phyloP scores from a whole-genome alignment of 1,284 basidiomycete genomes.

The Uromyces viciae-fabae region DNA sequence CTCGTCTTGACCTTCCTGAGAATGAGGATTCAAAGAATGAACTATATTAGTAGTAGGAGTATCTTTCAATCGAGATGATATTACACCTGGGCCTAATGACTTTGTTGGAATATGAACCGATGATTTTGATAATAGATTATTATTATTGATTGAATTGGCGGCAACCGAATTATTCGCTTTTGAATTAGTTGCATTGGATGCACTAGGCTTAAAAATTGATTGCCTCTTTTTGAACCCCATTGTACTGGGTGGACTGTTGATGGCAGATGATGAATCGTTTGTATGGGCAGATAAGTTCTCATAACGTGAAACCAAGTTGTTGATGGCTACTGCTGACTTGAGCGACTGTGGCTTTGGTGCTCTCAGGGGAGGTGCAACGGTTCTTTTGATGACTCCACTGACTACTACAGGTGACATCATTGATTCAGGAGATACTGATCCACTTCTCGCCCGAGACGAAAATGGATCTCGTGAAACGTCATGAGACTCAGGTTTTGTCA shows the following conservation, averaged over 20 bases:
- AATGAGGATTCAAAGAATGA: neutral
- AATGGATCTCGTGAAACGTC: constrained; percentile 18
- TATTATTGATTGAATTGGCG: no score
- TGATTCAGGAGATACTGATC: neutral
- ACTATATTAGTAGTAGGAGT: neutral
- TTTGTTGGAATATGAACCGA: neutral
- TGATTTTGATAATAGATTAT: no score
- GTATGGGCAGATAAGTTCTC: constrained; percentile 4
- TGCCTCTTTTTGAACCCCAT: neutral
- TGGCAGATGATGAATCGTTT: neutral
- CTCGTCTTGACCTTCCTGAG: neutral
- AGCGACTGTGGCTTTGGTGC: constrained; percentile 44
- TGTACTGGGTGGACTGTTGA: neutral
- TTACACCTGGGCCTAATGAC: neutral
- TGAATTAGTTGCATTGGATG: neutral
- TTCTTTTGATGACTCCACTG: no score
- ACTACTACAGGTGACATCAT: neutral
- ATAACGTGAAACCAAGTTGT: constrained; percentile 41
- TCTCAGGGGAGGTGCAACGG: constrained; percentile 14
- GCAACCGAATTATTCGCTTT: neutral
- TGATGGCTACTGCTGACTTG: constrained; percentile 37
- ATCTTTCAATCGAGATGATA: neutral
- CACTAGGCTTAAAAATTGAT: constrained; percentile 25
- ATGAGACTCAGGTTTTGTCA: neutral
- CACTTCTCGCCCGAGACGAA: constrained; percentile 21